Conservation (phyloP, 2,329 filamentous ascomycete species). For the Diplodia sapinea region DNA sequence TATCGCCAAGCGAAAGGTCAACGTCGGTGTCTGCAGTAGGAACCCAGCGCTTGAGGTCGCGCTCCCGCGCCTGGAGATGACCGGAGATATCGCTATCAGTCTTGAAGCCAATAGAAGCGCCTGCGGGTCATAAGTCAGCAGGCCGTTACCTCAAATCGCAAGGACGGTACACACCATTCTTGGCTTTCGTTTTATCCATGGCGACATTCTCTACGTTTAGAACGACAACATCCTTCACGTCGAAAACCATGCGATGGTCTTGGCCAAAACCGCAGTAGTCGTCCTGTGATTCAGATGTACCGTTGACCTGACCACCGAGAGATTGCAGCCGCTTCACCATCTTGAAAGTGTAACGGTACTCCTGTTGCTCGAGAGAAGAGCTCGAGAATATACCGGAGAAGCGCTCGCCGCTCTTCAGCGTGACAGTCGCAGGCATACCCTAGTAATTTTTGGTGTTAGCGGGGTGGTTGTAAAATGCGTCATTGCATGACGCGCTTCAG, state of each 20-base stretch:
- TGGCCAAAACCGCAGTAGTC: conserved; percentile 56
- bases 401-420: conserved; percentile 65
- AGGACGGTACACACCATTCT: conserved; percentile 61
- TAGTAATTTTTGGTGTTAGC: conserved; percentile 40
- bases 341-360: conserved; percentile 65
- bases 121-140: conserved; percentile 51
- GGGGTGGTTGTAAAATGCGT: not conserved
- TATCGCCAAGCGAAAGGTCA: conserved; percentile 73
- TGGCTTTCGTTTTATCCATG: conserved; percentile 57
- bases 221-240: conserved; percentile 65
- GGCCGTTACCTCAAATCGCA: not conserved
- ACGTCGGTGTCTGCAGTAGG: conserved; percentile 65
- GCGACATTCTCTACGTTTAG: conserved; percentile 61
- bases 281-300: conserved; percentile 47
- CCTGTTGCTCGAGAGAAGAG: conserved; percentile 57
- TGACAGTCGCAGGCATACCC: conserved; percentile 63
- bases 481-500: not conserved
- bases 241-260: conserved; percentile 64
- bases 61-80: conserved; percentile 70
- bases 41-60: conserved; percentile 81
- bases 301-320: conserved; percentile 54
- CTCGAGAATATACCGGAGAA: conserved; percentile 67
- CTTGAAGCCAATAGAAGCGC: conserved; percentile 72
- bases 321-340: conserved; percentile 64
- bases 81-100: conserved; percentile 90